Conservation (phyloP, 2,329 filamentous ascomycete genomes). For the Macrophomina phaseolina region DNA sequence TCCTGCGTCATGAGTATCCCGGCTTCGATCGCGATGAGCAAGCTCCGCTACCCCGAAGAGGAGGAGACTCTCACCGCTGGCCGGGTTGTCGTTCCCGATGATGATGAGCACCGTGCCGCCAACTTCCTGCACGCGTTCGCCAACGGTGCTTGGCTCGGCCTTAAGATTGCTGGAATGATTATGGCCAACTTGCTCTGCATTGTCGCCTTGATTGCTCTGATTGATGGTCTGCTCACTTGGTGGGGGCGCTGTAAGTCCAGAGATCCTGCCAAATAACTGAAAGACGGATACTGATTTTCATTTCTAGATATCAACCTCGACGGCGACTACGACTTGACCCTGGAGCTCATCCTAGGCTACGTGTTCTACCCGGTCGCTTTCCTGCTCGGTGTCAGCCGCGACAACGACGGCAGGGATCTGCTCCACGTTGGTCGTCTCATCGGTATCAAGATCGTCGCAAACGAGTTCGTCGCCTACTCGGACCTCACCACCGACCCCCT, state of each 20-base stretch:
- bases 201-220: constrained; percentile 74
- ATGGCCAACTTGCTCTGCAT: constrained; percentile 80
- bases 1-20: constrained; percentile 97
- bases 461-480: constrained; percentile 78
- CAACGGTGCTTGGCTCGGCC: constrained; percentile 82
- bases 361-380: constrained; percentile 79
- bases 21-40: constrained; percentile 85
- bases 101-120: constrained; percentile 74
- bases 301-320: constrained; percentile 68
- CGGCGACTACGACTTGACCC: constrained; percentile 68
- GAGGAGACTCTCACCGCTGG: constrained; percentile 86
- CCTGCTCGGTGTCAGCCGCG: constrained; percentile 76
- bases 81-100: constrained; percentile 78
- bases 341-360: constrained; percentile 79
- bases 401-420: constrained; percentile 57
- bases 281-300: constrained; percentile 14
- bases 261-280: not conserved
- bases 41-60: constrained; percentile 86
- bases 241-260: constrained; percentile 66
- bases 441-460: constrained; percentile 83
- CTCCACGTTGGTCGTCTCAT: constrained; percentile 79
- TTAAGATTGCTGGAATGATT: constrained; percentile 88
- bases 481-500: constrained; percentile 57
- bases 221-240: constrained; percentile 81
- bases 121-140: constrained; percentile 86